Evolutionary conservation across 768 basidiomycete genomes (phyloP), one percentile per base, ranked within the genome.

Genomic region (Vararia minispora): DNA sequence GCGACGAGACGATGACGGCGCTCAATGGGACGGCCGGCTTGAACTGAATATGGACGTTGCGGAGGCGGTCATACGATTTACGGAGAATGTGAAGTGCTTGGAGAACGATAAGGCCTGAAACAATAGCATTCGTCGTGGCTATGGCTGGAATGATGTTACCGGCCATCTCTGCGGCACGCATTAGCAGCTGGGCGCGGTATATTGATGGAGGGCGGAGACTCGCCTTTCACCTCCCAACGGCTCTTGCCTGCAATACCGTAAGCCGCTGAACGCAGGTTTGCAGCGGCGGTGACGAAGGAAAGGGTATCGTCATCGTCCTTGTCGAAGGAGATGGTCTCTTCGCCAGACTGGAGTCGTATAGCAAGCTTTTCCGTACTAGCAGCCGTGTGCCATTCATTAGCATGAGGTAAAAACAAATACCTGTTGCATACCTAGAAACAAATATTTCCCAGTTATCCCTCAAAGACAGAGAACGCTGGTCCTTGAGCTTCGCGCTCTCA

Each of bases 131-230:
- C 17, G 95, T 99, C 3, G 95, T 99, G 4, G 95, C 95, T 51
- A 99, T 98, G 1, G 95, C 95, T 5, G 95, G 95, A 46, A 98
- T 99, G 52, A 99, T 98, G 59, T 99, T 99, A 8, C 95, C 95
- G 0, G 95, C 95, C 88, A 97, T 98, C 60, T 97, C 92, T 94
- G 57, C 16, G 17, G 10, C 32, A n/a, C 4, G 7, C 11, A 14
- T 17, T 18, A 13, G 6, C 3, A 2, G 7, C 27, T 2, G 1
- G 14, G 14, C 11, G 26, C 28, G 25, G 5, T 33, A 33, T 17
- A 22, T 42, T 14, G 40, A 41, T 11, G 25, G 18, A 24, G 25
- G 28, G 17, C 5, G 33, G 13, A 18, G 27, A 2, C 1, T 48
- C 58, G 29, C 91, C 90, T 74, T 99, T 99, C 35, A 99, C 79